phyloP scores from a whole-genome alignment of 805 yeast species.

The Millerozyma miso region DNA sequence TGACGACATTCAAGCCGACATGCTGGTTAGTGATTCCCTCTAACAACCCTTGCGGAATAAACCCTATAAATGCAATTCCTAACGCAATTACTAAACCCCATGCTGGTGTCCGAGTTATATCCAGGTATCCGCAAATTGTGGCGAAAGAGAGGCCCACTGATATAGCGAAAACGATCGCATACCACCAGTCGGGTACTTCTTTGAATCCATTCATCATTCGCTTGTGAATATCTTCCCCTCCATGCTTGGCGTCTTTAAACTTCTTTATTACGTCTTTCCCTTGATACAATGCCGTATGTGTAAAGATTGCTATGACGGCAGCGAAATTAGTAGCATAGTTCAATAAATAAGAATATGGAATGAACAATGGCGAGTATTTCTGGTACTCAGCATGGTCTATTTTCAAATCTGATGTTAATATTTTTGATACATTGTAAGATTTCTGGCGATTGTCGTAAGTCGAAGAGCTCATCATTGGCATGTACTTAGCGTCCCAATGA shows the following conservation, averaged over 20 bases:
- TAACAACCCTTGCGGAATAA: constrained; percentile 22
- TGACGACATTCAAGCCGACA: constrained; percentile 2
- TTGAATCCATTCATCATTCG: constrained; percentile 50
- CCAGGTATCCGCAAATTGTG: constrained; percentile 23
- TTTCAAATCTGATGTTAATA: constrained; percentile 11
- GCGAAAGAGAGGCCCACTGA: constrained; percentile 12
- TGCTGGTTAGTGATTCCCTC: constrained; percentile 12
- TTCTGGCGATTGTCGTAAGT: constrained; percentile 13
- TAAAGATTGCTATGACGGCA: constrained; percentile 55
- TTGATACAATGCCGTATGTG: constrained; percentile 41
- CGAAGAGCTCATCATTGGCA: constrained; percentile 17
- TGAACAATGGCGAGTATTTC: constrained; percentile 13
- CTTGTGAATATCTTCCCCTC: constrained; percentile 39
- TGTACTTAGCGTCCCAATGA: constrained; percentile 19
- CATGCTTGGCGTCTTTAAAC: constrained; percentile 15
- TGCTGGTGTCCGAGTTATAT: constrained; percentile 10
- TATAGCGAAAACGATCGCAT: constrained; percentile 3
- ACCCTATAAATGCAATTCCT: constrained; percentile 17
- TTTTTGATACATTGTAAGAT: constrained; percentile 12
- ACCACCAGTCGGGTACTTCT: constrained; percentile 10
- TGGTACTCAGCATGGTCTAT: constrained; percentile 10
- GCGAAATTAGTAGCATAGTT: constrained; percentile 52
- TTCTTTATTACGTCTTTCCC: constrained; percentile 44
- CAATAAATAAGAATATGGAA: constrained; percentile 12
- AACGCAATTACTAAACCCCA: constrained; percentile 22